Conservation (phyloP, 495 filamentous ascomycete genomes). For the Lophium mytilinum region DNA sequence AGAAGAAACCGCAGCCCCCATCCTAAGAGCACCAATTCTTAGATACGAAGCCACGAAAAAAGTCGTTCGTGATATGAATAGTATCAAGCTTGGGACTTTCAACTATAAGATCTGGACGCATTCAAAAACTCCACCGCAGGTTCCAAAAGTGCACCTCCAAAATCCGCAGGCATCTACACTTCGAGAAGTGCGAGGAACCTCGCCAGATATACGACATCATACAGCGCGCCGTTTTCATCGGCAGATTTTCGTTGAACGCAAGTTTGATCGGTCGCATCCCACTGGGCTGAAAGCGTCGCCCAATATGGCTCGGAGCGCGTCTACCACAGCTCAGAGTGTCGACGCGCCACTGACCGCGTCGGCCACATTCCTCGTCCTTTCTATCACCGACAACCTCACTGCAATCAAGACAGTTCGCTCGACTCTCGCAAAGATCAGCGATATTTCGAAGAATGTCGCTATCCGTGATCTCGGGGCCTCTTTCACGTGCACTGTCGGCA, state of each 20-base stretch:
- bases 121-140: no score
- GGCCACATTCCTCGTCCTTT: conserved; percentile 47
- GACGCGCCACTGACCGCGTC: conserved; percentile 43
- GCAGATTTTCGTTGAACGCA: not conserved
- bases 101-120: no score
- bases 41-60: no score
- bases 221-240: not conserved
- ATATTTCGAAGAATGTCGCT: conserved; percentile 47
- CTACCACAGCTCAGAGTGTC: conserved; percentile 39
- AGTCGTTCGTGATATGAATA: no score
- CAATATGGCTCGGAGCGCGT: conserved; percentile 25
- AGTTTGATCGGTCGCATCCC: not conserved
- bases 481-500: conserved; percentile 48
- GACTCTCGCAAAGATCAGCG: conserved; percentile 38
- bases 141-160: not conserved
- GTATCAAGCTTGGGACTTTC: no score
- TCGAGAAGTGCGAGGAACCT: not conserved
- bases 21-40: no score
- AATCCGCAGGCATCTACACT: not conserved
- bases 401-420: conserved; percentile 39
- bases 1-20: no score
- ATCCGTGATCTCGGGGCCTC: conserved; percentile 43
- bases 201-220: not conserved
- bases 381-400: conserved; percentile 28
- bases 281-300: not conserved